phyloP scores from a whole-genome alignment of 1,139 yeast species.

The Suhomyces wounanorum region DNA sequence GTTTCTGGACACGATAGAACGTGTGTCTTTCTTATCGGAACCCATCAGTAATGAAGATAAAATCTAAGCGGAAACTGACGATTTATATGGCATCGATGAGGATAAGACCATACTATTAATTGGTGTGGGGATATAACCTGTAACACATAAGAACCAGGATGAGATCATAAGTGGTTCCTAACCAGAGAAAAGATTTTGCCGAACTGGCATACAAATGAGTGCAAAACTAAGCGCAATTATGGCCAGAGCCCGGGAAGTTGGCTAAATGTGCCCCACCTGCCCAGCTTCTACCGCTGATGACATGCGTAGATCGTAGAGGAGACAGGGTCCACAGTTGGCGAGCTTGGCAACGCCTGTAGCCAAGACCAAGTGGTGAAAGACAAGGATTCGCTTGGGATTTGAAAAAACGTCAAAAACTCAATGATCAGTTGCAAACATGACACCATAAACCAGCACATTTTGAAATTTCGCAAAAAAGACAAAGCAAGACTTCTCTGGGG shows the following conservation, averaged over 20 bases:
- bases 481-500: not conserved
- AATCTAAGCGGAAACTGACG: not conserved
- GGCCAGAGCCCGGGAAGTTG: not conserved
- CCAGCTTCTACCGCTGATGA: not conserved
- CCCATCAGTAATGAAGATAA: not conserved
- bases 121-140: not conserved
- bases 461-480: not conserved
- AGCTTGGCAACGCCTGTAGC: not conserved
- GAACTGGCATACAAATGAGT: not conserved
- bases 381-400: not conserved
- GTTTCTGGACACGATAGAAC: constrained; percentile 12
- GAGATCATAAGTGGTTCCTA: not conserved
- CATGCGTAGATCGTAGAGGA: not conserved
- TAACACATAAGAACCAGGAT: not conserved
- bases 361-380: not conserved
- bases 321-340: not conserved
- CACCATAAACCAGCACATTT: not conserved
- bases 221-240: not conserved
- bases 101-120: not conserved
- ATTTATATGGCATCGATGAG: not conserved
- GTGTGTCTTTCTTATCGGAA: constrained; percentile 13
- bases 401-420: not conserved
- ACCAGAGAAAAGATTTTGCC: not conserved
- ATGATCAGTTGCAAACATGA: not conserved
- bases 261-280: not conserved